A percentile compares a stretch with the other conserved stretches of the same genome.
Evolutionary conservation across 108 stramenopile species (phyloP).

Genomic region (Nitzschia sp.): DNA sequence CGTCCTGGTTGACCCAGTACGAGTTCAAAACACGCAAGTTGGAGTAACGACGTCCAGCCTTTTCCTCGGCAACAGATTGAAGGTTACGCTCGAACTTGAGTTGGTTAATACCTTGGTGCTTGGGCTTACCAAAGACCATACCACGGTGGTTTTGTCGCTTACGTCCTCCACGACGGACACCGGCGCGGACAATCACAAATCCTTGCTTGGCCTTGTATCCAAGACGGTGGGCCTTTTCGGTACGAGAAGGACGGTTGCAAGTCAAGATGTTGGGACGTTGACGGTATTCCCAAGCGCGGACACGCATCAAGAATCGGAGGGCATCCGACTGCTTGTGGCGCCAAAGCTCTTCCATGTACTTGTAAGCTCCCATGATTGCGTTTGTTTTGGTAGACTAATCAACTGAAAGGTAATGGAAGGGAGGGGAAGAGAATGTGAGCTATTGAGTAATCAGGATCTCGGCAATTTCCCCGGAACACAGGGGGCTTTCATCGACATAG

Average conservation of each 20-base stretch:
- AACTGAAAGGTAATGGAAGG: neutral
- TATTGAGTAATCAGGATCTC: neutral
- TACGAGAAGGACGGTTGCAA: conserved; percentile 94
- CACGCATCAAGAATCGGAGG: conserved; percentile 99
- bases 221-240: conserved; percentile 99
- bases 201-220: conserved; percentile 99
- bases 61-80: conserved; percentile 98
- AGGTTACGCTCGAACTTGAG: conserved; percentile 98
- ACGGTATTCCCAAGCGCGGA: conserved; percentile 99
- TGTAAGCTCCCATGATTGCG: conserved; percentile 96
- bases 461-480: too few species aligned
- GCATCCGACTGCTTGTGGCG: conserved; percentile 99
- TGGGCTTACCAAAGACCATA: conserved; percentile 99
- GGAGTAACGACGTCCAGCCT: conserved; percentile 93
- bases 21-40: conserved; percentile 99
- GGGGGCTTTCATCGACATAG: too few species aligned
- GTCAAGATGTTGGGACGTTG: conserved; percentile 94
- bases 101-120: conserved; percentile 99
- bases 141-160: conserved; percentile 99
- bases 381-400: neutral
- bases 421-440: neutral
- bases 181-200: conserved; percentile 96
- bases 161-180: conserved; percentile 99
- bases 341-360: conserved; percentile 99
- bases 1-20: conserved; percentile 99